phyloP scores from a whole-genome alignment of 306 rosid species.

The Begonia loranthoides region DNA sequence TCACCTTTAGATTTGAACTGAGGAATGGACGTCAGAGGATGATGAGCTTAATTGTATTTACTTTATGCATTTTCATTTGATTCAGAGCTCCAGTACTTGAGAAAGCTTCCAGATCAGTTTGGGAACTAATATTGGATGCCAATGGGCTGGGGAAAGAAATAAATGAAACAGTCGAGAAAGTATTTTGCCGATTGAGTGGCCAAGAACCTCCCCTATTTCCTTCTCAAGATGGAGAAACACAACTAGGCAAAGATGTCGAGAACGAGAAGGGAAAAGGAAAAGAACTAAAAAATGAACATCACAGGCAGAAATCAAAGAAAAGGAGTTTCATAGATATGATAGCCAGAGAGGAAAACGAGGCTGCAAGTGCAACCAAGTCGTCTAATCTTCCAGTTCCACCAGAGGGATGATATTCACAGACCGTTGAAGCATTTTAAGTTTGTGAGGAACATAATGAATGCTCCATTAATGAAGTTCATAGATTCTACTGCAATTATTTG shows the following conservation, averaged over 20 bases:
- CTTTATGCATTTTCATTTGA: slow-evolving; percentile 5
- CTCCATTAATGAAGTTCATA: neutral
- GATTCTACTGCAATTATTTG: neutral
- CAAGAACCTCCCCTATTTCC: slow-evolving; percentile 81
- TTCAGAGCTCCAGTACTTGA: slow-evolving; percentile 83
- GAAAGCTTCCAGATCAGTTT: slow-evolving; percentile 92
- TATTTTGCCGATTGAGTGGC: slow-evolving; percentile 80
- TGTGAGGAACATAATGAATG: no score
- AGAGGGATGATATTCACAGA: no score
- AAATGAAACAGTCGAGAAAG: slow-evolving; percentile 70
- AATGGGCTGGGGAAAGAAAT: slow-evolving; percentile 78
- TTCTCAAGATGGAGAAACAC: slow-evolving; percentile 27
- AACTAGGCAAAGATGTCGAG: slow-evolving; percentile 28
- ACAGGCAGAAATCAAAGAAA: slow-evolving; percentile 46
- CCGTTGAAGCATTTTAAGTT: no score
- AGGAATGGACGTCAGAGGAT: no score
- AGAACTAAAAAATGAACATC: slow-evolving; percentile 30
- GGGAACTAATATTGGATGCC: slow-evolving; percentile 84
- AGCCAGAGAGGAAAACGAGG: slow-evolving; percentile 34
- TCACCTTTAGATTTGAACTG: no score
- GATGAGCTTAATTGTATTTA: neutral
- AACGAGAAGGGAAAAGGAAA: slow-evolving; percentile 47
- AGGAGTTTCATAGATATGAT: slow-evolving; percentile 46
- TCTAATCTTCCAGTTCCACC: no score
- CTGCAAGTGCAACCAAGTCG: slow-evolving; percentile 10